Conservation (phyloP, 1,284 basidiomycete genomes). For the Fistulinella cinereoalba region DNA sequence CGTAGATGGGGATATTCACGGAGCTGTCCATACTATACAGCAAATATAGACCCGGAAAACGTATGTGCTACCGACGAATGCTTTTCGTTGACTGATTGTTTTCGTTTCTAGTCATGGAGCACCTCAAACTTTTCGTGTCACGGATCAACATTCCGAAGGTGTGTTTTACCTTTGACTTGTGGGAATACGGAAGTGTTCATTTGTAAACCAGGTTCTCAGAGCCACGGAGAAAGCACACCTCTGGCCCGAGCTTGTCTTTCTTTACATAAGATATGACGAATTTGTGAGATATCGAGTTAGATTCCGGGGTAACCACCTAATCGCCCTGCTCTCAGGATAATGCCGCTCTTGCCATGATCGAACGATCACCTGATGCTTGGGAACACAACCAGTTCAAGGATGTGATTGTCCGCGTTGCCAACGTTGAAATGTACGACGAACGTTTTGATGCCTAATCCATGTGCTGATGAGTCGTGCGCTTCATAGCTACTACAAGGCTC, state of each 20-base stretch:
- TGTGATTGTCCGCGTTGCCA: conserved; percentile 91
- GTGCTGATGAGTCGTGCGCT: not conserved
- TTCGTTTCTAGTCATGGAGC: conserved; percentile 84
- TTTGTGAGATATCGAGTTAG: conserved; percentile 53
- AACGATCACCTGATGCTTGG: conserved; percentile 95
- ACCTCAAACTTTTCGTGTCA: conserved; percentile 95
- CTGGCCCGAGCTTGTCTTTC: conserved; percentile 98
- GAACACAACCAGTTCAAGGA: conserved; percentile 99
- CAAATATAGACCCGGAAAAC: conserved; percentile 94
- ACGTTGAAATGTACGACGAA: conserved; percentile 85
- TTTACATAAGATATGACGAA: conserved; percentile 98
- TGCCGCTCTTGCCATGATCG: conserved; percentile 97
- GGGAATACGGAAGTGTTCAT: conserved; percentile 11
- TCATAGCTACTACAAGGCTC: conserved; percentile 80
- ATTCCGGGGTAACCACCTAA: conserved; percentile 2
- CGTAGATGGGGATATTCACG: conserved; percentile 86
- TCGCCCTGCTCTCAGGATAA: conserved; percentile 69
- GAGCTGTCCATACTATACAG: conserved; percentile 94
- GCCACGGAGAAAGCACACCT: conserved; percentile 95
- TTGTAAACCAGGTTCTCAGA: conserved; percentile 72
- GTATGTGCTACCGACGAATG: conserved; percentile 46
- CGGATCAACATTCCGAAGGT: conserved; percentile 92
- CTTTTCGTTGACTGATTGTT: conserved; percentile 1
- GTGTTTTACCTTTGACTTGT: not conserved
- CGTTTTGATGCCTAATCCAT: not conserved